Percentiles rank a stretch among this genome's conserved stretches.
phyloP scores from a whole-genome alignment of 106 monocot species.

The Dendrobium catenatum region DNA sequence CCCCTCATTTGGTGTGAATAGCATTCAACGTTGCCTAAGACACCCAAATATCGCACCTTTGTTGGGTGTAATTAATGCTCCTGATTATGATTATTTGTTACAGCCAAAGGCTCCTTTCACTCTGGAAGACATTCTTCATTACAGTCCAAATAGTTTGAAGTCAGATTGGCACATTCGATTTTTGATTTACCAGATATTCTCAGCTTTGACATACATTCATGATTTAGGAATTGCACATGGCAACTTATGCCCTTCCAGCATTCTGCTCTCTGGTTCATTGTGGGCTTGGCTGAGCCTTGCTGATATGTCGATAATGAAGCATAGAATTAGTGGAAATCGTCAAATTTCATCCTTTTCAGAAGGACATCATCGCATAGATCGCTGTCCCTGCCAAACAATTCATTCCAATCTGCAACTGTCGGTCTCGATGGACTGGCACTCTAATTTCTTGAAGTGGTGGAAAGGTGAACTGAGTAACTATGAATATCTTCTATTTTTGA shows the following conservation, averaged over 20 bases:
- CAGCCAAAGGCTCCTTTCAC: conserved; percentile 62
- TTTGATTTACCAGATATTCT: conserved; percentile 73
- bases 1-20: conserved; percentile 32
- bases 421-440: conserved; percentile 47
- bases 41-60: conserved; percentile 82
- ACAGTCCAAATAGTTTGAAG: conserved; percentile 61
- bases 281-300: conserved; percentile 73
- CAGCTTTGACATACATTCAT: conserved; percentile 68
- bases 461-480: conserved; percentile 88
- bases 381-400: conserved; percentile 36
- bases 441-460: conserved; percentile 76
- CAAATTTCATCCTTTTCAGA: conserved; percentile 14
- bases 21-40: conserved; percentile 35
- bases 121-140: conserved; percentile 67
- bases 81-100: conserved; percentile 40
- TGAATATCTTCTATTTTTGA: conserved; percentile 86
- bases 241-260: conserved; percentile 58
- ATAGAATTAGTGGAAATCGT: conserved; percentile 14
- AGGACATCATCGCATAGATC: conserved; percentile 16
- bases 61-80: conserved; percentile 48
- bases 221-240: conserved; percentile 65
- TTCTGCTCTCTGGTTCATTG: conserved; percentile 50
- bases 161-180: conserved; percentile 89
- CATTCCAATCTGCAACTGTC: conserved; percentile 47
- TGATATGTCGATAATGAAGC: conserved; percentile 20